Evolutionary conservation across 306 rosid genomes (phyloP), one percentile per base, ranked within the genome.

Genomic region (Sicyos baderoa): DNA sequence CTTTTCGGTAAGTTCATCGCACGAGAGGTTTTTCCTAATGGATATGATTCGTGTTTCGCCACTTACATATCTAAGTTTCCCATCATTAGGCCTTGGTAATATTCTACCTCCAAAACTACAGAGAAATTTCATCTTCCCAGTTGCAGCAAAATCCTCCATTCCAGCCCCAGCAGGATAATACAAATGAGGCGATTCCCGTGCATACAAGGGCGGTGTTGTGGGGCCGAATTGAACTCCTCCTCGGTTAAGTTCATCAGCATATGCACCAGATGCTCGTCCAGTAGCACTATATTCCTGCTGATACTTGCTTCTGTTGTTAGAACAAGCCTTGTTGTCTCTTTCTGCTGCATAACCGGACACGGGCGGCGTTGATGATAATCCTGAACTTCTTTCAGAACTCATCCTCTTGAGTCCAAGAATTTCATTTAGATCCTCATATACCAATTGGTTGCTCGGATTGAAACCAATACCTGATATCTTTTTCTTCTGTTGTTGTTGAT

Each of bases 21-120:
- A 84, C 17, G 76, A 72, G 59, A 83, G 76, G 79, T 79, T 75
- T 77, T 75, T 85, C 45, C 79, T 67, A 25, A 94, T 76, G 57
- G 95, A 90, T 71, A 94, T 72, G 52, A 94, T 94, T 29, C 95
- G 79, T 1, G 99, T 90, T 73, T 94, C 99, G 72, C 99, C 99
- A 10, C 97, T 91, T 1, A 85, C 91, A 76, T 94, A 94, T 78
- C 96, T 80, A 65, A 90, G 91, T 71, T 81, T 90, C 78, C 89
- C 91, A 54, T 90, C 97, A 73, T 83, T 82, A 47, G 97, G 97
- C 72, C 99, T 83, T 3, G 91, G 96, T 29, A 86, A 75, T 73
- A 90, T 89, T 80, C 91, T 83, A 59, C 99, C 99, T 57, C 97
- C 99, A 80, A 85, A 85, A 80, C 99, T 94, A 80, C 99, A 94